phyloP scores from a whole-genome alignment of 1,284 basidiomycete species.

The Puccinia coronata region DNA sequence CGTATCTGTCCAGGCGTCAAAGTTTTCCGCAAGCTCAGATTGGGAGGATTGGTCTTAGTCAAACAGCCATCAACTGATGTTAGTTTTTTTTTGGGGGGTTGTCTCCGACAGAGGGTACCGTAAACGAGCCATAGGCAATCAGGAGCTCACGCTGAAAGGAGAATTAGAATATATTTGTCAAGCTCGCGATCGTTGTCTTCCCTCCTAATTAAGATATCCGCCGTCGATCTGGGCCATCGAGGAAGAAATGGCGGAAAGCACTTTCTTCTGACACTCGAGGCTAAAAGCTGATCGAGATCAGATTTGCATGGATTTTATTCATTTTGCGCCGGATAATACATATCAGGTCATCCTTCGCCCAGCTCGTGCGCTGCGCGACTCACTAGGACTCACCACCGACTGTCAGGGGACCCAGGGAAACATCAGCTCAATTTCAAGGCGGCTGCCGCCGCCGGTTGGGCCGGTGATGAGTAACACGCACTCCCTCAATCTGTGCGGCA shows the following conservation, averaged over 20 bases:
- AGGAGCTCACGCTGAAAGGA: not conserved
- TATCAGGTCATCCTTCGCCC: not conserved
- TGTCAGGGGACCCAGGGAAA: too few relatives aligned
- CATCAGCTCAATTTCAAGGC: too few relatives aligned
- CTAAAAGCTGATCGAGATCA: not conserved
- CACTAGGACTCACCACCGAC: too few relatives aligned
- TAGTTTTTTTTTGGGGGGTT: too few relatives aligned
- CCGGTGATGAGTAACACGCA: too few relatives aligned
- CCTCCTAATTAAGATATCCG: not conserved
- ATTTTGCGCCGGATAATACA: not conserved
- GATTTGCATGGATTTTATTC: conserved; percentile 19
- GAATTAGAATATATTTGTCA: not conserved
- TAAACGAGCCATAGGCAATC: too few relatives aligned
- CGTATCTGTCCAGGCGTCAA: too few relatives aligned
- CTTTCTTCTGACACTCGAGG: not conserved
- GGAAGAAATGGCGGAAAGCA: not conserved
- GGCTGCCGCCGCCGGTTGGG: too few relatives aligned
- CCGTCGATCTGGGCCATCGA: not conserved
- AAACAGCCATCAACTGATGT: too few relatives aligned
- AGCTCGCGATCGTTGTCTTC: not conserved
- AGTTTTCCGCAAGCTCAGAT: not conserved
- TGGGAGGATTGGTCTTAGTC: too few relatives aligned
- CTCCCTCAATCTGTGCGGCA: too few relatives aligned
- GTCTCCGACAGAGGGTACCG: too few relatives aligned
- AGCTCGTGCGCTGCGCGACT: not conserved